A percentile compares a stretch with the other conserved stretches of the same genome.
Conservation (phyloP, 345 rosid species). For the Trapa bicornis region DNA sequence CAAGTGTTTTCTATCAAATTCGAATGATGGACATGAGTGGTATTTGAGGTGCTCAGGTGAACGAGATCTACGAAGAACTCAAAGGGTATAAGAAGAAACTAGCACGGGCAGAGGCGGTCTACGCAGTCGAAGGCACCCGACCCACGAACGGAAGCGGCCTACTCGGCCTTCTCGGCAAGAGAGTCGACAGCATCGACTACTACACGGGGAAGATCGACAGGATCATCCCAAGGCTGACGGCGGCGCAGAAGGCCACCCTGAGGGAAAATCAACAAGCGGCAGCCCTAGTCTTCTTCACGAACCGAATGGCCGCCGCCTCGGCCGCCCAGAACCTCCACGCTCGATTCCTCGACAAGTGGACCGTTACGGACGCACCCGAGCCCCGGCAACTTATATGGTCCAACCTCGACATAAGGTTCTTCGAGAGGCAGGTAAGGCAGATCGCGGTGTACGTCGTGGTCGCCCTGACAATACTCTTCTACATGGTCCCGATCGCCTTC, state of each 20-base stretch:
- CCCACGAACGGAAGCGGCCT: conserved; percentile 56
- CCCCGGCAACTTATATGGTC: conserved; percentile 55
- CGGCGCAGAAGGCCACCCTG: conserved; percentile 60
- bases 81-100: conserved; percentile 81
- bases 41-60: conserved; percentile 26
- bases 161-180: conserved; percentile 54
- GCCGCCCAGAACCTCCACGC: conserved; percentile 77
- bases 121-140: conserved; percentile 29
- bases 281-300: conserved; percentile 68
- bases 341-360: conserved; percentile 56
- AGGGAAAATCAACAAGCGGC: conserved; percentile 63
- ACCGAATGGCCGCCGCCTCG: conserved; percentile 48
- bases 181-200: conserved; percentile 67
- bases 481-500: conserved; percentile 61
- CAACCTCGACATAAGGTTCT: conserved; percentile 49
- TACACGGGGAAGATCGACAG: conserved; percentile 49
- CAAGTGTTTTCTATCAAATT: too few relatives aligned
- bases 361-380: conserved; percentile 58
- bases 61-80: conserved; percentile 54
- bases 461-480: conserved; percentile 61
- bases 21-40: too few relatives aligned
- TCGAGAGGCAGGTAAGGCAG: conserved; percentile 36
- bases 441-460: conserved; percentile 42
- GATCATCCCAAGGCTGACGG: conserved; percentile 36
- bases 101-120: conserved; percentile 50